phyloP scores from a whole-genome alignment of 495 filamentous ascomycete species.

The Aspergillus sclerotiicarbonarius region DNA sequence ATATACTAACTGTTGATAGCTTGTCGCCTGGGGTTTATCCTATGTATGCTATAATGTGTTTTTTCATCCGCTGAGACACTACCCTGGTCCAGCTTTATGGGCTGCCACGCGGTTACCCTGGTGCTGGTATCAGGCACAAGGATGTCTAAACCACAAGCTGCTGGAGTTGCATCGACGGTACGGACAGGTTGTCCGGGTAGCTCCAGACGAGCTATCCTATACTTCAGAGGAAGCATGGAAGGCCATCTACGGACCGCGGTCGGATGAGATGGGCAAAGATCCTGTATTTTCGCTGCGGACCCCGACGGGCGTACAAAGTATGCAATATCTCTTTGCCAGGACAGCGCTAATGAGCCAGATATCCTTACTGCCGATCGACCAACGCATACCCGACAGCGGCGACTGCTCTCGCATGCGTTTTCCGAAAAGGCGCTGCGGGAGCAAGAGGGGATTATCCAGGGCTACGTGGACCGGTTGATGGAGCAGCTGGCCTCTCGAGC shows the following conservation, averaged over 20 bases:
- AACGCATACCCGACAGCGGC: slow-evolving; percentile 35
- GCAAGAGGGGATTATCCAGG: slow-evolving; percentile 35
- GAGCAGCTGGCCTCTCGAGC: background rate
- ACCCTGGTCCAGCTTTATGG: background rate
- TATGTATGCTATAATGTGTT: background rate
- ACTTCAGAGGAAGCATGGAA: slow-evolving; percentile 1
- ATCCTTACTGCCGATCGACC: background rate
- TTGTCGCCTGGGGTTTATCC: too few relatives aligned
- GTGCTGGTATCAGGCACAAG: background rate
- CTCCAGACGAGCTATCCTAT: slow-evolving; percentile 2
- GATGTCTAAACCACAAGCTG: background rate
- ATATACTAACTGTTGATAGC: too few relatives aligned
- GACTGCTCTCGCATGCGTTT: slow-evolving; percentile 44
- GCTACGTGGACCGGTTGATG: slow-evolving; percentile 42
- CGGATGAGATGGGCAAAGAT: background rate
- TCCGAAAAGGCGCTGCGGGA: slow-evolving; percentile 45
- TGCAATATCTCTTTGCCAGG: background rate
- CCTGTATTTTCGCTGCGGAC: background rate
- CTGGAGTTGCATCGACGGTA: background rate
- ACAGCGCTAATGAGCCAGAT: background rate
- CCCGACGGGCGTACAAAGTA: background rate
- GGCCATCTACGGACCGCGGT: slow-evolving; percentile 3
- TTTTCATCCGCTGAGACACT: background rate
- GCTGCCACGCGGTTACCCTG: background rate
- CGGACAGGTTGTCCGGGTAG: background rate